Conservation (phyloP, 2,329 filamentous ascomycete genomes). For the Sporothrix euskadiensis region DNA sequence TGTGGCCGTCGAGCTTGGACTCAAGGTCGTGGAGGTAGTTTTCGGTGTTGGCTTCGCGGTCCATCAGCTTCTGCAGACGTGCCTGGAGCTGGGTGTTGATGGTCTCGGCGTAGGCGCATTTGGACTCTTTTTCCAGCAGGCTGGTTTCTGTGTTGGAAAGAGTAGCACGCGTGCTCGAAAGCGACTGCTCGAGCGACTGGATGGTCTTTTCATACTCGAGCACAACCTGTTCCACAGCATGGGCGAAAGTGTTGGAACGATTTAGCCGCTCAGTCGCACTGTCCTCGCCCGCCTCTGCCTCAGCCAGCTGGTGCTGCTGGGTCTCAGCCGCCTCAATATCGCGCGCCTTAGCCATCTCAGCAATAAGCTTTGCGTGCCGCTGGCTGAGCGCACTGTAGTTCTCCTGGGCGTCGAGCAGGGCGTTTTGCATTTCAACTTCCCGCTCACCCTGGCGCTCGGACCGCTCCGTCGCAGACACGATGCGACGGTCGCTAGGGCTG, state of each 20-base stretch:
- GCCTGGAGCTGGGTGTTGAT: slow-evolving; percentile 87
- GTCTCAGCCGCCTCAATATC: slow-evolving; percentile 66
- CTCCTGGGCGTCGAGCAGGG: slow-evolving; percentile 88
- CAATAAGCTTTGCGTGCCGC: slow-evolving; percentile 91
- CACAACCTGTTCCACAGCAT: slow-evolving; percentile 93
- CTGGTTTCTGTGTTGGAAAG: slow-evolving; percentile 82
- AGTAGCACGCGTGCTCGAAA: slow-evolving; percentile 82
- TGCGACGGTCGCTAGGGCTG: slow-evolving; percentile 56
- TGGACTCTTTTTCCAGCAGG: slow-evolving; percentile 89
- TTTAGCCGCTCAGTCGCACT: slow-evolving; percentile 85
- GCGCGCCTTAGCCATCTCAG: slow-evolving; percentile 84
- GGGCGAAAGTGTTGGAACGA: slow-evolving; percentile 91
- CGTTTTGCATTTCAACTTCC: slow-evolving; percentile 88
- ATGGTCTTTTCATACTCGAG: slow-evolving; percentile 99
- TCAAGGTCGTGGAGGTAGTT: slow-evolving; percentile 91
- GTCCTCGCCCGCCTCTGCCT: slow-evolving; percentile 68
- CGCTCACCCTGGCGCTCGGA: slow-evolving; percentile 78
- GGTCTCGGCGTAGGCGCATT: slow-evolving; percentile 88
- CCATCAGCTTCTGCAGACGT: slow-evolving; percentile 87
- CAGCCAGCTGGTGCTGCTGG: slow-evolving; percentile 41
- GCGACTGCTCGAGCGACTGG: slow-evolving; percentile 84
- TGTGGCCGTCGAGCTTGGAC: slow-evolving; percentile 83
- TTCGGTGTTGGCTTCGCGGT: slow-evolving; percentile 89
- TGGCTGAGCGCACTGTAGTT: slow-evolving; percentile 90
- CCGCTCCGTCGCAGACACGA: slow-evolving; percentile 63